These are phyloP conservation scores for Citrus australasica DNA, from an alignment of 345 rosid genomes.

Conservation along the genomic window DNA sequence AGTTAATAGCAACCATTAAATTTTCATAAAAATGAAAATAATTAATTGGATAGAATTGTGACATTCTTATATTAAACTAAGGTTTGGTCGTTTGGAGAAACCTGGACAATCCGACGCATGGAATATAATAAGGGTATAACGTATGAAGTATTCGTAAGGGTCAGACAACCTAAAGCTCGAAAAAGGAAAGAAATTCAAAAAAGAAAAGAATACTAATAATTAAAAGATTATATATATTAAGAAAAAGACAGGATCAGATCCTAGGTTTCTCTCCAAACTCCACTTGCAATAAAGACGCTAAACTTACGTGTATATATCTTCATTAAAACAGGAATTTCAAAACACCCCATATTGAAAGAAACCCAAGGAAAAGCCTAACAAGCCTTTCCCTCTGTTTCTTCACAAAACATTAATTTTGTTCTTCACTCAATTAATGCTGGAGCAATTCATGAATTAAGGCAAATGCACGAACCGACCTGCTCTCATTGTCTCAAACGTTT, in stretches of 20 bases:
- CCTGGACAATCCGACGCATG: not conserved
- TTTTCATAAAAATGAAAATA: no score
- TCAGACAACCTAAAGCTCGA: not conserved
- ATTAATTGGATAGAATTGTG: not conserved
- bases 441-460: not conserved
- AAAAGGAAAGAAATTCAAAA: not conserved
- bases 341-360: not conserved
- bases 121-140: no score
- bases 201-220: not conserved
- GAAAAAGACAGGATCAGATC: not conserved
- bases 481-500: slow-evolving; percentile 2
- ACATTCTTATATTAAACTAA: not conserved
- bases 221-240: not conserved
- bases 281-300: no score
- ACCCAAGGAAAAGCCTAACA: no score
- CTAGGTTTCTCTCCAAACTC: not conserved
- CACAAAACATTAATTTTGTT: not conserved
- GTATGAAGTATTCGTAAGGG: no score
- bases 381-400: no score
- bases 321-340: not conserved
- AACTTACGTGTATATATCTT: no score
- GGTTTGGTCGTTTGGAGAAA: not conserved
- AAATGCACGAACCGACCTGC: not conserved
- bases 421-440: not conserved
- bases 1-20: no score